Conservation (phyloP, 306 rosid species). For the Lithocarpus polystachyus region DNA sequence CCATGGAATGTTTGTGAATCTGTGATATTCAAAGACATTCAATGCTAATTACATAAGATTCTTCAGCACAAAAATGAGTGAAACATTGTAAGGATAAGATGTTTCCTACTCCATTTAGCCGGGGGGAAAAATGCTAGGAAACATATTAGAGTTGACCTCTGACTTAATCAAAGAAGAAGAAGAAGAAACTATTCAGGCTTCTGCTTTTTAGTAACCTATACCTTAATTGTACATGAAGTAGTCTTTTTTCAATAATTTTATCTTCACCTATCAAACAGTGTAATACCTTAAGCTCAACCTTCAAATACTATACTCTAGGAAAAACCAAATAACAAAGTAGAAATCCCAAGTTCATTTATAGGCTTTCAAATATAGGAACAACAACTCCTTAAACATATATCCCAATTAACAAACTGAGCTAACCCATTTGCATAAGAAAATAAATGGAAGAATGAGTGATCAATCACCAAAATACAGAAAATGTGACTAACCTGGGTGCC, state of each 20-base stretch:
- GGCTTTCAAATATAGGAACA: too few relatives aligned
- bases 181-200: not conserved
- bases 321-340: not conserved
- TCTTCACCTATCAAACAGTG: too few relatives aligned
- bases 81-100: not conserved
- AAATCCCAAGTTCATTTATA: not conserved
- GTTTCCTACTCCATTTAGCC: not conserved
- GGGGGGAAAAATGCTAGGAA: not conserved
- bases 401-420: not conserved
- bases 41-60: not conserved
- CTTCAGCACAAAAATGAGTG: not conserved
- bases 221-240: too few relatives aligned
- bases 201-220: not conserved
- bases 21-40: not conserved
- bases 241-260: too few relatives aligned
- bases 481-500: conserved; percentile 47
- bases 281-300: not conserved
- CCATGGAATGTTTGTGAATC: not conserved
- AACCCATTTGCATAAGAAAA: not conserved
- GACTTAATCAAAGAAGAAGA: not conserved
- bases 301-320: not conserved
- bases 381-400: too few relatives aligned
- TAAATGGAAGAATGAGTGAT: too few relatives aligned
- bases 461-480: not conserved
- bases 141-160: not conserved